Evolutionary conservation across 805 yeast genomes (phyloP).

Genomic region (Saturnispora besseyi): DNA sequence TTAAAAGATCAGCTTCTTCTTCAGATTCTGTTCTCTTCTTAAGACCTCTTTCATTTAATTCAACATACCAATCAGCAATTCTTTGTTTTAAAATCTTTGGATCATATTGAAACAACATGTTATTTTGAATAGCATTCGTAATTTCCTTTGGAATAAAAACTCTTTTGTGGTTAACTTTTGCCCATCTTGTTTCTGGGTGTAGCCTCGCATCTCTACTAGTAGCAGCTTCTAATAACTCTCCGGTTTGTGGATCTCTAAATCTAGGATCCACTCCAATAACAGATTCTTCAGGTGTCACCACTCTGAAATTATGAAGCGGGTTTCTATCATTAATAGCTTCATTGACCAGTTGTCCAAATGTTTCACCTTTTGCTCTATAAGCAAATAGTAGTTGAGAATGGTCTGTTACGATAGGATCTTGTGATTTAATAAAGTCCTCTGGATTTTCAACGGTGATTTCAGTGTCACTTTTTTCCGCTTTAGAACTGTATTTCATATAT

Average conservation of each 20-base stretch:
- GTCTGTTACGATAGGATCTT: constrained; percentile 18
- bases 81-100: constrained; percentile 59
- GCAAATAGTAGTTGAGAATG: constrained; percentile 27
- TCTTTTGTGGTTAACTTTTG: constrained; percentile 43
- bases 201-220: constrained; percentile 47
- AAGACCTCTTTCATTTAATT: constrained; percentile 42
- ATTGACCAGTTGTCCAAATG: constrained; percentile 35
- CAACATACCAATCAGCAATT: constrained; percentile 32
- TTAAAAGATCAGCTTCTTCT: constrained; percentile 65
- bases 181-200: constrained; percentile 48
- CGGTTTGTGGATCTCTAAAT: constrained; percentile 27
- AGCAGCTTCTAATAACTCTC: constrained; percentile 28
- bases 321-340: constrained; percentile 29
- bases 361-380: constrained; percentile 30
- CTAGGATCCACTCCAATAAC: constrained; percentile 25
- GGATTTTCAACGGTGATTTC: constrained; percentile 9
- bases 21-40: constrained; percentile 34
- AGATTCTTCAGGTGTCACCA: constrained; percentile 31
- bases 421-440: constrained; percentile 13
- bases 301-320: constrained; percentile 26
- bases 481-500: not conserved
- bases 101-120: constrained; percentile 48
- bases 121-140: constrained; percentile 50
- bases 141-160: constrained; percentile 48
- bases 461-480: not conserved